Base-by-base conservation (phyloP, 106 monocot genomes). In the Hemerocallis citrina region DNA sequence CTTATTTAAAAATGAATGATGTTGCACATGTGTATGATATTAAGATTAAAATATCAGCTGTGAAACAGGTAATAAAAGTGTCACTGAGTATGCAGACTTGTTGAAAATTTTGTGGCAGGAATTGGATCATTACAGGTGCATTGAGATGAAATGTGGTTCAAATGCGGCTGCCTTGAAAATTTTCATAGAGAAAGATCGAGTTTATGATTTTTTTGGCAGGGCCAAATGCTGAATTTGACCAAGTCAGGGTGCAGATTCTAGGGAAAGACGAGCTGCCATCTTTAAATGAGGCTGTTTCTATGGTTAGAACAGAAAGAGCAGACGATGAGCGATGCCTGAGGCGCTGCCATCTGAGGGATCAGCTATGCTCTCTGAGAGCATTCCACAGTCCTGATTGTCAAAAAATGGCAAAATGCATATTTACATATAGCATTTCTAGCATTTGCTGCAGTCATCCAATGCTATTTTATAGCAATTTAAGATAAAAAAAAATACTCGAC, bases 161-260 rank as follows among this genome's bases (percentile, higher is more conserved):
- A 2, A 50, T 50, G 64, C 49, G 13, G 49, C 33, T 1, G 22
- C 23, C 0, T 15, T 64, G 13, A 22, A 50, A 7, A 15, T n/a
- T 2, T 35, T 49, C 30, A 19, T 50, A 2, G 64, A 50, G 17
- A 48, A 50, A 45, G 27, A 44, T n/a, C n/a, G 28, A 0, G 13
- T 45, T 27, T 62, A 31, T 62, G 62, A 62, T n/a, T 17, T 62
- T 44, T 31, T 32, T 45, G 43, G 62, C 31, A 25, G 62, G 62
- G 0, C 17, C 25, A 1, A 43, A 62, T 10, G 3, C 16, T 6
- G 45, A 62, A 31, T 62, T 62, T 62, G 62, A 62, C 20, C 29
- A 14, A 17, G 29, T 59, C 7, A 19, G 39, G 40, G 59, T 59
- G 14, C 59, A 59, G 27, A 13, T 59, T 25, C 39, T 59, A 10